These are phyloP conservation scores for Gentiana dahurica DNA, from an alignment of 257 asterid genomes.

Conservation along the genomic window DNA sequence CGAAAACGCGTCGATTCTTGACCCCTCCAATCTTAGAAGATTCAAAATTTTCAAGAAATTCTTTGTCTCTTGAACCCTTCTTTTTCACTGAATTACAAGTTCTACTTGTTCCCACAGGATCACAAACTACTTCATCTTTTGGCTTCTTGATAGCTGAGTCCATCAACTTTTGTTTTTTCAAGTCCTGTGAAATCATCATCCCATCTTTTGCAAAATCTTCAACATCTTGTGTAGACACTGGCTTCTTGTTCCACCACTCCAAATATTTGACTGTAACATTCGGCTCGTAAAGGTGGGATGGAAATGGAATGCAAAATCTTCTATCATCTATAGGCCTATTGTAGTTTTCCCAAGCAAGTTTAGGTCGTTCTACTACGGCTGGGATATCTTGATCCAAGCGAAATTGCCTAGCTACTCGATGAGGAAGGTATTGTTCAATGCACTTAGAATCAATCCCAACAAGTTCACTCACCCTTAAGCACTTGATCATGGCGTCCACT, in stretches of 20 bases:
- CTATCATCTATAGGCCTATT: constrained; percentile 1
- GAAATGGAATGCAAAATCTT: constrained; percentile 4
- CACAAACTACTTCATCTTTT: not conserved
- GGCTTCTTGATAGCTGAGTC: not conserved
- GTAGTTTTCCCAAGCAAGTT: constrained; percentile 12
- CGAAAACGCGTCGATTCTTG: not conserved
- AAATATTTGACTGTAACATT: constrained; percentile 6
- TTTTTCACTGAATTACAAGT: not conserved
- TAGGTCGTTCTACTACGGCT: constrained; percentile 1
- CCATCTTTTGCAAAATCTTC: not conserved
- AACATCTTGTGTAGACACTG: not conserved
- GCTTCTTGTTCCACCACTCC: constrained; percentile 9
- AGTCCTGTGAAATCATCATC: not conserved
- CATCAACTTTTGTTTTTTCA: not conserved
- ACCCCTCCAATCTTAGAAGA: no score
- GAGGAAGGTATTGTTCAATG: constrained; percentile 33
- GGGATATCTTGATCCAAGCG: constrained; percentile 42
- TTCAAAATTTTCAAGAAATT: not conserved
- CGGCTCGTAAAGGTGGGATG: constrained; percentile 1
- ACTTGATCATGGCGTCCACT: constrained; percentile 11
- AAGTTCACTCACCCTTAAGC: constrained; percentile 15
- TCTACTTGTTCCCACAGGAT: not conserved
- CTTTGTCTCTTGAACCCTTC: not conserved
- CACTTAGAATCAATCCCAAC: constrained; percentile 20
- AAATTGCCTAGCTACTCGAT: constrained; percentile 46